Base-by-base conservation (phyloP, 2,329 filamentous ascomycete species). In the Pseudogymnoascus sp. region DNA sequence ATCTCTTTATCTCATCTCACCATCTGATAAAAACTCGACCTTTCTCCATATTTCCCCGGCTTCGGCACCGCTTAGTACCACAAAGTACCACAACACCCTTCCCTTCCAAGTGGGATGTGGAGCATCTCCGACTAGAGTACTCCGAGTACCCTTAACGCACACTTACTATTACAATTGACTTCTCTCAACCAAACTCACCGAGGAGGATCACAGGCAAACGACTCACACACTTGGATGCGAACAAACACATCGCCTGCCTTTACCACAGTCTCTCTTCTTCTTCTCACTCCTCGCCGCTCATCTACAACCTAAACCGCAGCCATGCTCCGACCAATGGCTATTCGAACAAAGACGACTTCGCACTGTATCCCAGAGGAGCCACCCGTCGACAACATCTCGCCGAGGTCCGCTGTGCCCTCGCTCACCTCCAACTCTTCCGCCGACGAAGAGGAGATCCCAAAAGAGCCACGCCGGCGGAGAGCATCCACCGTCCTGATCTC, bases 401-500 rank as follows among this genome's bases (percentile, higher is more conserved):
- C 78, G 1, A 78, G 80, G 44, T 86, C 84, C 11, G 75, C 80
- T 59, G 83, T 82, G 0, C 85, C 85, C 1, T 86, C 85, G 1
- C 78, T 87, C 63, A 86, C 83, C 63, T 86, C 84, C 26, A 84
- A 86, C 68, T 83, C 83, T 64, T 80, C 81, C 42, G 76, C 78
- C 65, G 78, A 80, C 67, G 70, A 76, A 63, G 74, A 78, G 66
- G 78, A 78, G 21, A n/a, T 56, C 31, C 70, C 74, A 24, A 76
- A 77, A 35, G 76, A 77, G 66, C 73, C 74, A 56, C 82, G 82
- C 53, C 79, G 76, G 31, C 82, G 87, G 62, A 86, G 87, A 61
- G 88, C 87, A 63, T 90, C 87, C 3, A 91, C 88, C 6, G 82
- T 82, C 13, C 79, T 91, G 50, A 86, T 87, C 68, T 82, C 84